These are phyloP conservation scores for Cynanchum wilfordii DNA, from an alignment of 257 asterid species.

Conservation along the genomic window DNA sequence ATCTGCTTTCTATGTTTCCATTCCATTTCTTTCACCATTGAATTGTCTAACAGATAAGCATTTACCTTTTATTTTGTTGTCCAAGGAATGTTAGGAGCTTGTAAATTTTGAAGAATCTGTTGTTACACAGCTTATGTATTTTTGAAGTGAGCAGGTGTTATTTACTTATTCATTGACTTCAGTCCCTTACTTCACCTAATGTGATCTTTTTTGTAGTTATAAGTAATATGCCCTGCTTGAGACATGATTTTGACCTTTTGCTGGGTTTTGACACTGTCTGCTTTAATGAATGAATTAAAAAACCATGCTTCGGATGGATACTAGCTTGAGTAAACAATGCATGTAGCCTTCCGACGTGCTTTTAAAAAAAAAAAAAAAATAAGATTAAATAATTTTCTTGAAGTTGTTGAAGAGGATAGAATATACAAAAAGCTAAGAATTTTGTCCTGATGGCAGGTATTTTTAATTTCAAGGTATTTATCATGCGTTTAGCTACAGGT, in stretches of 20 bases:
- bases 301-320: background rate
- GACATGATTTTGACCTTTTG: slow-evolving; percentile 1
- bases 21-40: background rate
- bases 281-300: background rate
- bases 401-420: background rate
- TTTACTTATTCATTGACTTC: background rate
- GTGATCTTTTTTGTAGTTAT: background rate
- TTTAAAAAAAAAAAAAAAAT: background rate
- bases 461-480: background rate
- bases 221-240: no score
- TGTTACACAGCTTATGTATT: background rate
- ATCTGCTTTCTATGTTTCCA: background rate
- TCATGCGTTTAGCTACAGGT: background rate
- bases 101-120: background rate
- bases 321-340: background rate
- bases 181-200: background rate
- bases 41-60: background rate
- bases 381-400: background rate
- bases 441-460: background rate
- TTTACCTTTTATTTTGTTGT: background rate
- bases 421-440: background rate
- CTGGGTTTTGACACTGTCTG: background rate
- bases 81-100: background rate
- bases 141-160: background rate
- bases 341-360: background rate